Evolutionary conservation across 441 rosid species (phyloP).

Genomic region (Viola pubescens): DNA sequence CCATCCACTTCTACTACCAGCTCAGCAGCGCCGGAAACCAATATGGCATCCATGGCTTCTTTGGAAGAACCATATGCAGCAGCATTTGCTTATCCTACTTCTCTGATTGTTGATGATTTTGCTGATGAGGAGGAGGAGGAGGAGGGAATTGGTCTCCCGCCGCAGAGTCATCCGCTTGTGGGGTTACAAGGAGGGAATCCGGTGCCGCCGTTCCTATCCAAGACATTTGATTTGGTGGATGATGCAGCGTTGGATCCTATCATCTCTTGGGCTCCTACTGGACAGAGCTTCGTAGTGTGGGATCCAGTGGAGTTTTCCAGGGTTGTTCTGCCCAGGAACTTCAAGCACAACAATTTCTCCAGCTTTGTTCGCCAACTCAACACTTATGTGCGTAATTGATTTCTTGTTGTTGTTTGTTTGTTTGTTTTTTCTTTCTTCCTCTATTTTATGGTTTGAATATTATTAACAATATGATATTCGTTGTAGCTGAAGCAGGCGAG

Average conservation of each 20-base stretch:
- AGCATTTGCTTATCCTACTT: slow-evolving; percentile 21
- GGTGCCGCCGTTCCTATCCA: slow-evolving; percentile 71
- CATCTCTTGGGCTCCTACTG: slow-evolving; percentile 70
- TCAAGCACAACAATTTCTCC: slow-evolving; percentile 95
- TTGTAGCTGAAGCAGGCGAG: too few relatives aligned
- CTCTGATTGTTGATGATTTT: slow-evolving; percentile 16
- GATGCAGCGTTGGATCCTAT: slow-evolving; percentile 61
- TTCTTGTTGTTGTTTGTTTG: background rate
- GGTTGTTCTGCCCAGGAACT: slow-evolving; percentile 74
- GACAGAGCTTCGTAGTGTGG: slow-evolving; percentile 84
- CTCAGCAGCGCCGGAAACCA: too few relatives aligned
- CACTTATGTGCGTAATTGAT: slow-evolving; percentile 72
- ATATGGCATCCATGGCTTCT: too few relatives aligned
- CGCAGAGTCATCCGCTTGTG: slow-evolving; percentile 45
- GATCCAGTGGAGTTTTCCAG: slow-evolving; percentile 79
- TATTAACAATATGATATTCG: background rate
- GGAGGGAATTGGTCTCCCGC: slow-evolving; percentile 16
- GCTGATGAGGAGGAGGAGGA: slow-evolving; percentile 1
- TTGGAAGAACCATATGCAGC: background rate
- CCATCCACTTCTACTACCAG: too few relatives aligned
- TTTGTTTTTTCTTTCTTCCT: background rate
- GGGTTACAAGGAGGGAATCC: slow-evolving; percentile 42
- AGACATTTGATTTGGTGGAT: slow-evolving; percentile 76
- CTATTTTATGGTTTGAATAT: background rate
- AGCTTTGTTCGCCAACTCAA: slow-evolving; percentile 96